Evolutionary conservation across 371 early-diverging fungal genomes (phyloP), one percentile per base, ranked within the genome.

Genomic region (Zopfochytrium polystomum): DNA sequence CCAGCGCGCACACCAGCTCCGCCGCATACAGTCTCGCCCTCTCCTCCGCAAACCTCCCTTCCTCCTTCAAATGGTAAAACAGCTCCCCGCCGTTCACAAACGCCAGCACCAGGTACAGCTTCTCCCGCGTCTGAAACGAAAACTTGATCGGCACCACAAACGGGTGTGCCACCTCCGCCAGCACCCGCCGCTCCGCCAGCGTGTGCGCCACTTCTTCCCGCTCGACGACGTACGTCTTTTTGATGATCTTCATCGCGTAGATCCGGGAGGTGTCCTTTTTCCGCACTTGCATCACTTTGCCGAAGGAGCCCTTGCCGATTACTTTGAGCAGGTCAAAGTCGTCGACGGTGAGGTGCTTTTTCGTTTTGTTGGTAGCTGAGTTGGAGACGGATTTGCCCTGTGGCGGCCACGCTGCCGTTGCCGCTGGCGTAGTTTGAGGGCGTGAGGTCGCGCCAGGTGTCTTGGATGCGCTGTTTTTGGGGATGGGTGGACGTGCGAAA

Each of bases 11-110:
- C 7, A 93, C 78, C 4, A 96, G 72, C 76, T 95, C 92, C 34
- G 90, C 90, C 7, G 91, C 83, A 75, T 93, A 92, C 67, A 92
- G n/a, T 87, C 81, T 82, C 18, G 93, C 87, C 35, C 85, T 79
- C 20, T 85, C 77, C 71, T 89, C 88, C 1, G 79, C 68, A 68
- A 94, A 91, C 80, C 85, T 82, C 9, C 76, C 76, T 57, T 82
- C 75, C 42, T 72, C 71, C 50, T 86, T 88, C 77, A 99, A 80
- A 72, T 95, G 96, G 57, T 87, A 87, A 70, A 99, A 98, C 55
- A 99, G 74, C 80, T 99, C 99, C n/a, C 99, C 99, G 50, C 99
- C 99, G 18, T 89, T 87, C 34, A 95, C 93, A 82, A 93, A 99
- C 61, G 96, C 95, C 74, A 99, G 79, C 30, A 96, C 90, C 71